A percentile compares a stretch with the other conserved stretches of the same genome.
Evolutionary conservation across 257 asterid species (phyloP).

Genomic region (Nyctanthes arbortristis): DNA sequence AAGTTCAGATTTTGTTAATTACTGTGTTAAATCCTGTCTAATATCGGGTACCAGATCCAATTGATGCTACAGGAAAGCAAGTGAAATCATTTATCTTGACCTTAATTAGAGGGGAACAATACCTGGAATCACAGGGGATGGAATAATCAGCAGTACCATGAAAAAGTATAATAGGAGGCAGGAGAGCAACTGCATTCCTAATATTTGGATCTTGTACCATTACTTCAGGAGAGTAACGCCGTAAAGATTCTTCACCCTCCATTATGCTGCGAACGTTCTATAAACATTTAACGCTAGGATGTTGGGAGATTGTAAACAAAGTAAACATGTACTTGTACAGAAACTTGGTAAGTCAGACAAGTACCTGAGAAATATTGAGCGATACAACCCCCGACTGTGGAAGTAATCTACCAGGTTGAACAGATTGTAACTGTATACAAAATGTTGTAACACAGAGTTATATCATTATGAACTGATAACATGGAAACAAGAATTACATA

Average conservation of each 20-base stretch:
- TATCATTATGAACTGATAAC: too few species aligned
- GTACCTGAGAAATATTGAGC: slow-evolving; percentile 71
- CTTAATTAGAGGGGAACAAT: slow-evolving; percentile 4
- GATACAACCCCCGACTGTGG: slow-evolving; percentile 80
- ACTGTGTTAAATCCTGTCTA: too few species aligned
- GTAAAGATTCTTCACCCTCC: slow-evolving; percentile 91
- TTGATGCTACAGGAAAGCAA: slow-evolving; percentile 7
- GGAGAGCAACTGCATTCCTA: slow-evolving; percentile 59
- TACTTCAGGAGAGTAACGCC: slow-evolving; percentile 78
- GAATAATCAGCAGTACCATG: slow-evolving; percentile 96
- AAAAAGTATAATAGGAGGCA: slow-evolving; percentile 83
- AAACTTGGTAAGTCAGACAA: slow-evolving; percentile 5
- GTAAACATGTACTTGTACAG: background rate
- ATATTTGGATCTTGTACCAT: slow-evolving; percentile 61
- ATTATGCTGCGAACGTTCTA: slow-evolving; percentile 59
- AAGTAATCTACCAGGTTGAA: slow-evolving; percentile 70
- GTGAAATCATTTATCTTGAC: background rate
- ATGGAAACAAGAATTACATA: too few species aligned
- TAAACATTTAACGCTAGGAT: background rate
- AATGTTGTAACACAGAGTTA: slow-evolving; percentile 15
- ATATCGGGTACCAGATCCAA: too few species aligned
- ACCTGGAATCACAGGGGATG: slow-evolving; percentile 88
- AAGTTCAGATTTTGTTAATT: too few species aligned
- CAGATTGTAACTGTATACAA: slow-evolving; percentile 75
- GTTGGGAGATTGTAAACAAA: background rate